A percentile compares a stretch with the other conserved stretches of the same genome.
These are phyloP conservation scores for Xylariaceae sp. DNA, from an alignment of 2,329 filamentous ascomycete genomes.

Conservation along the genomic window DNA sequence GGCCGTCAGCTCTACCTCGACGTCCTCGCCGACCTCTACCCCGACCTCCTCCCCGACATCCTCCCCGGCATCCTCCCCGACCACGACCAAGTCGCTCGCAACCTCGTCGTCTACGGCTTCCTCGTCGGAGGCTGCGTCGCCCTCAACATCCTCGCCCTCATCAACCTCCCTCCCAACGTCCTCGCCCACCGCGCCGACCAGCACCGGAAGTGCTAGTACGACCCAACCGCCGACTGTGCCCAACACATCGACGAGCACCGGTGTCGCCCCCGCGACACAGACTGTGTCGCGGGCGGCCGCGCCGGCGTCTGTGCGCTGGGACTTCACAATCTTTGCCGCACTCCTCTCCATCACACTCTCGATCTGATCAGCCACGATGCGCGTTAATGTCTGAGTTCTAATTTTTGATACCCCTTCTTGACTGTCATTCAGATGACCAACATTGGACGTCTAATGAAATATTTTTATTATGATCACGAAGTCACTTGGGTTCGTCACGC, in stretches of 20 bases:
- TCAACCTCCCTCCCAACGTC: constrained; percentile 7
- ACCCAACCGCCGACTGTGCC: neutral
- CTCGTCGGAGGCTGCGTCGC: constrained; percentile 1
- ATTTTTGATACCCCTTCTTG: constrained; percentile 11
- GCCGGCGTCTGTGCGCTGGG: constrained; percentile 4
- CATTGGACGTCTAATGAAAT: no score
- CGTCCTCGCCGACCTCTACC: neutral
- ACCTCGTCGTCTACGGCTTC: neutral
- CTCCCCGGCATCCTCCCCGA: neutral
- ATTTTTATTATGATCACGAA: constrained; percentile 1
- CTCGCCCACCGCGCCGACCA: constrained; percentile 4
- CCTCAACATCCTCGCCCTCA: no score
- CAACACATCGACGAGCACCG: constrained; percentile 1
- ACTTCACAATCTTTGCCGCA: constrained; percentile 14
- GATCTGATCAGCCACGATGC: constrained; percentile 13
- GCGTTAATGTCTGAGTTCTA: constrained; percentile 6
- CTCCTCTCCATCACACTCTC: constrained; percentile 19
- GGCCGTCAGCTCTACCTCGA: constrained; percentile 1
- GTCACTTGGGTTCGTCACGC: neutral
- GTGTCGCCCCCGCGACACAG: constrained; percentile 6
- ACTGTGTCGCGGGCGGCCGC: constrained; percentile 15
- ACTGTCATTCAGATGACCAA: no score
- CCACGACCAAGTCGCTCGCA: neutral
- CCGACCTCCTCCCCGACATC: no score
- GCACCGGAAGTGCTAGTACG: constrained; percentile 3